These are phyloP conservation scores for Plasmodium malariae DNA, from an alignment of 169 alveolate species.

Conservation along the genomic window DNA sequence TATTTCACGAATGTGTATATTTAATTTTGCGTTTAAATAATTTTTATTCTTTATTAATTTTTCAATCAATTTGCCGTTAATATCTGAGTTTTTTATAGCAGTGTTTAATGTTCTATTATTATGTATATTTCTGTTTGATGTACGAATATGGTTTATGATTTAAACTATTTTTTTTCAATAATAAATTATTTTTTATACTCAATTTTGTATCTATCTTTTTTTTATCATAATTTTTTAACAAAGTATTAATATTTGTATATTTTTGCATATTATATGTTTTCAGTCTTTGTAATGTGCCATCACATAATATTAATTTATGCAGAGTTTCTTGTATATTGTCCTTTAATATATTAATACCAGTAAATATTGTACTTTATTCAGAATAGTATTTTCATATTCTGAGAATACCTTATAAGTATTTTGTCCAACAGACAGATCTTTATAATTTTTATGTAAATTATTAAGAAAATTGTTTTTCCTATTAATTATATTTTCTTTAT, in stretches of 20 bases:
- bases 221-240: not conserved
- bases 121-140: not conserved
- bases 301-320: not conserved
- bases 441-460: not conserved
- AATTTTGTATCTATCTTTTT: not conserved
- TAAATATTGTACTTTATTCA: not conserved
- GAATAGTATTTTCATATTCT: not conserved
- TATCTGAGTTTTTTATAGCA: not conserved
- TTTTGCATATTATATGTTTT: not conserved
- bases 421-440: constrained; percentile 3
- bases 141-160: not conserved
- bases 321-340: not conserved
- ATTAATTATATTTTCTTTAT: not conserved
- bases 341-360: not conserved
- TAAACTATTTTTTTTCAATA: not conserved
- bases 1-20: constrained; percentile 5
- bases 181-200: not conserved
- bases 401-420: not conserved
- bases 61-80: not conserved
- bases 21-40: not conserved
- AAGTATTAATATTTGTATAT: not conserved
- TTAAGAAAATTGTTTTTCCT: not conserved
- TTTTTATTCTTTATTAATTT: not conserved
- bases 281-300: not conserved
- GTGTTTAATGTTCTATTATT: not conserved